Evolutionary conservation across 768 basidiomycete species (phyloP), one percentile per base, ranked within the genome.

Genomic region (Hortiboletus campestris): DNA sequence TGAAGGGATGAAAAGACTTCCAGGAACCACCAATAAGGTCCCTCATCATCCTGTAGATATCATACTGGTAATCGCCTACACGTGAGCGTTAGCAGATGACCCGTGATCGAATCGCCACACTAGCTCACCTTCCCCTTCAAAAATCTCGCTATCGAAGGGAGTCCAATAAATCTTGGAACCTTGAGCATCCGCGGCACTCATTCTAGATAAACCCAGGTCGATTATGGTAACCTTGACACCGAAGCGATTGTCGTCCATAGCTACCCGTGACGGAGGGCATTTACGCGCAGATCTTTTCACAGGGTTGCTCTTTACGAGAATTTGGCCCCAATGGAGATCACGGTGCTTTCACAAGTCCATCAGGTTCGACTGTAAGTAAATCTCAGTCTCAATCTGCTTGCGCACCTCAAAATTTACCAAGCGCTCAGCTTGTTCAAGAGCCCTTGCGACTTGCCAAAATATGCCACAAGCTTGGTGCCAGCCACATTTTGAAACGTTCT

Each of bases 241-340:
- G 63, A 87, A 79, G 14, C 63, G 71, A 32, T 69, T 60, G 63
- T 86, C 80, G 63, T 92, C 89, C 90, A 92, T 89, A 25, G 75
- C 68, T 31, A 78, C 51, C 32, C 73, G 69, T 69, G 55, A 65
- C 63, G 56, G 74, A 44, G 40, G 43, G 44, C 46, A 22, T 77
- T 63, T 75, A 55, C 52, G 73, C 68, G 46, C 76, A 45, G 8
- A 68, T 56, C 61, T 76, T 70, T 45, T 67, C 49, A 63, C 58
- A 22, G 79, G 72, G 4, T 80, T 54, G 55, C 79, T 77, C 65
- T 86, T 85, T 46, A 98, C 84, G 9, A 99, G 80, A 47, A 99
- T 89, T 70, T 99, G 97, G 20, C 97, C 97, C 84, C 92, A 93
- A 64, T 99, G 97, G n/a, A 99, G 83, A 71, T 99, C 97, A 32